Base-by-base conservation (phyloP, 768 basidiomycete species). In the Filobasidium floriforme region DNA sequence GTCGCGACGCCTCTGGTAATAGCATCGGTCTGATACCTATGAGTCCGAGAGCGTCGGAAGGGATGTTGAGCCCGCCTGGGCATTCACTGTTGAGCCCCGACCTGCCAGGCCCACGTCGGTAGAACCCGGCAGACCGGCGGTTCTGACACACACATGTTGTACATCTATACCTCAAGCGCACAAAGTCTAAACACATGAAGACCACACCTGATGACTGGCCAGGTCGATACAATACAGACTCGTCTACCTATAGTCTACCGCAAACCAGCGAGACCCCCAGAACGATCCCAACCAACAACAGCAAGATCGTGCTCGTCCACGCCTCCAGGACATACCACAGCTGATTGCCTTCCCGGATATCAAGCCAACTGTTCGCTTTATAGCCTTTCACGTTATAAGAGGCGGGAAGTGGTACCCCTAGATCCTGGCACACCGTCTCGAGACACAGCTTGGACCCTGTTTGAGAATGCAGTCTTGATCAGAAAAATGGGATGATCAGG, bases 361-460 rank as follows among this genome's bases (percentile, higher is more conserved):
- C 69, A 29, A 69, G 66, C 59, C 46, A 52, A 7, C 40, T 40
- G 32, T 64, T 41, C 4, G 18, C 18, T 44, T 43, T 51, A 7
- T 14, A 28, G 9, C 59, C n/a, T 0, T 10, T 43, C 9, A 62
- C 7, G 1, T 24, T 65, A 44, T 72, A 73, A 1, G 74, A 66
- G 14, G 46, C 37, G 5, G 77, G 77, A 4, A 73, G 59, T 4
- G 71, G 69, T 10, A 75, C 66, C 12, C 41, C 44, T 7, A 75
- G 67, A 66, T 79, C 78, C 7, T 72, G 55, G 12, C 80, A 66
- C 65, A 80, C 76, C 10, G 78, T 75, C 59, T 79, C 74, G 1
- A 78, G 67, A 41, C 76, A 79, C 24, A 81, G 65, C 59, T 76
- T 73, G 15, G 80, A 78, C 0, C 80, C 80, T 18, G 80, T 80